Conservation (phyloP, 805 yeast species). For the Teunomyces panamensis region DNA sequence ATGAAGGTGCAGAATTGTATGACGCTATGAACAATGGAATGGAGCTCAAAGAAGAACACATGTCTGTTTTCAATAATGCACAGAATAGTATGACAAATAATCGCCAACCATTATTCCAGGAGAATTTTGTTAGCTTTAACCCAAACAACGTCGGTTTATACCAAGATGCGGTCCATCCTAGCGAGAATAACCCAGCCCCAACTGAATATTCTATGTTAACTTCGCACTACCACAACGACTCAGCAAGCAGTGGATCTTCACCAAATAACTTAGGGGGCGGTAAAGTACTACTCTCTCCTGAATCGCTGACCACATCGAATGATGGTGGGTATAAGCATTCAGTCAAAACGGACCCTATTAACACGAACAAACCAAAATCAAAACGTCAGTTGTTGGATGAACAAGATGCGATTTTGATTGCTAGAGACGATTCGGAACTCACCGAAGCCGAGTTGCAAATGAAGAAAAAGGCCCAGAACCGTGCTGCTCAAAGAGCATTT, state of each 20-base stretch:
- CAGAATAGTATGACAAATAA: neutral
- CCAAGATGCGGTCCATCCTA: neutral
- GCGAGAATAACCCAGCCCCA: neutral
- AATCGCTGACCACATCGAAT: conserved; percentile 5
- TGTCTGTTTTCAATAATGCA: conserved; percentile 2
- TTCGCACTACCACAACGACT: neutral
- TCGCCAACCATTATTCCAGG: neutral
- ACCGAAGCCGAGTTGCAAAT: conserved; percentile 43
- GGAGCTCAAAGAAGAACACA: conserved; percentile 6
- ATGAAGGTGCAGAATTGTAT: neutral
- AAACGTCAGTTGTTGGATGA: conserved; percentile 31
- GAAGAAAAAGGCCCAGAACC: conserved; percentile 72
- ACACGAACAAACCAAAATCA: conserved; percentile 2
- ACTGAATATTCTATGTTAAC: neutral
- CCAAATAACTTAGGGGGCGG: neutral
- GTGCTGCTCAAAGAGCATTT: conserved; percentile 87
- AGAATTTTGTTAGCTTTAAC: neutral
- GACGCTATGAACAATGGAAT: neutral
- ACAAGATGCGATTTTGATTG: conserved; percentile 33
- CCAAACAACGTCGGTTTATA: neutral
- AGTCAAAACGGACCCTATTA: neutral
- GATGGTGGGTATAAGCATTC: conserved; percentile 1
- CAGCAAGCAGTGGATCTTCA: neutral
- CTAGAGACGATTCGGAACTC: conserved; percentile 36
- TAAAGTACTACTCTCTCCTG: conserved; percentile 3